Evolutionary conservation across 73 alveolate species (phyloP).

Genomic region (Breviolum minutum): DNA sequence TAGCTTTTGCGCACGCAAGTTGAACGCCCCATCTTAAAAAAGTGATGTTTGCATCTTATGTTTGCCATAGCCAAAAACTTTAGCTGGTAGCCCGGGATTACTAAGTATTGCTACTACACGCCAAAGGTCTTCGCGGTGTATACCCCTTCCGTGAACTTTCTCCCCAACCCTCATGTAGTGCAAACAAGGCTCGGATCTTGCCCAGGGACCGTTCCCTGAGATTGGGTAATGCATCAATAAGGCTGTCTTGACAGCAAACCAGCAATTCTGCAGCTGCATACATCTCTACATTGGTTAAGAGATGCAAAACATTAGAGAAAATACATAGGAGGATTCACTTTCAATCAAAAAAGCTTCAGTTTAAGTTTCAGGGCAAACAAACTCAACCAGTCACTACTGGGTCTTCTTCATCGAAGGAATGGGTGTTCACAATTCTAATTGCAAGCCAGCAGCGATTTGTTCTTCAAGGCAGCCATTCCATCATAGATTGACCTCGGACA

Average conservation of each 20-base stretch:
- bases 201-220: constrained; percentile 34
- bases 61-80: too few species aligned
- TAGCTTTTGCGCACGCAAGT: too few species aligned
- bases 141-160: too few species aligned
- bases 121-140: too few species aligned
- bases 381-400: background rate
- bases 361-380: background rate
- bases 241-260: background rate
- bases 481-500: constrained; percentile 17
- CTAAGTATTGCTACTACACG: background rate
- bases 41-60: too few species aligned
- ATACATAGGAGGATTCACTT: background rate
- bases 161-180: background rate
- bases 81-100: too few species aligned
- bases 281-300: background rate
- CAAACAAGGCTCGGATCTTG: constrained; percentile 32
- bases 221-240: background rate
- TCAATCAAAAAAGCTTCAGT: background rate
- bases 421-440: too few species aligned
- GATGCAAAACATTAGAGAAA: background rate
- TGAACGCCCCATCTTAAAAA: too few species aligned
- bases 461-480: constrained; percentile 18
- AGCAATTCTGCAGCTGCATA: background rate
- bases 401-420: too few species aligned
- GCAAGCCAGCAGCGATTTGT: background rate